phyloP scores from a whole-genome alignment of 2,329 filamentous ascomycete genomes.

The Colletotrichum kahawae region DNA sequence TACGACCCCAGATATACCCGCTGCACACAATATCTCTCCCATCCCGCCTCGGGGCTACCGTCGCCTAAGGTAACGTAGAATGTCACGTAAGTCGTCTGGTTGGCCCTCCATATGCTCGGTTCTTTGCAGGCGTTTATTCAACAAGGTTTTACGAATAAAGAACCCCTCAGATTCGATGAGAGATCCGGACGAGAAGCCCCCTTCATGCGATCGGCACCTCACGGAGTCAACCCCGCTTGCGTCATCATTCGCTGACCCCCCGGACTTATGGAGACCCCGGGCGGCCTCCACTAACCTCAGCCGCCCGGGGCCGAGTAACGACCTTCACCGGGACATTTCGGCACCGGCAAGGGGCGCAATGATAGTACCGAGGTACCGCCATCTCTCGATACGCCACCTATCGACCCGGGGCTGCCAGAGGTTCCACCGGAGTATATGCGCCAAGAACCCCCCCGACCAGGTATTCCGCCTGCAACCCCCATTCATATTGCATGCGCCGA shows the following conservation, averaged over 20 bases:
- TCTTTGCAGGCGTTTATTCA: rapidly evolving
- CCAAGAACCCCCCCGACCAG: conserved; percentile 2
- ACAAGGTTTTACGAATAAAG: rapidly evolving
- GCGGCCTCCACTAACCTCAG: neutral
- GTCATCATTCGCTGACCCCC: neutral
- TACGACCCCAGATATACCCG: neutral
- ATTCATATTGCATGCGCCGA: neutral
- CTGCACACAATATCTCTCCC: neutral
- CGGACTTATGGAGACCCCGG: neutral
- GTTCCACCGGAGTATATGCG: neutral
- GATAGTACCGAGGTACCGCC: neutral
- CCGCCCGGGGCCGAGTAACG: neutral
- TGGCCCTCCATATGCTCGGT: no score
- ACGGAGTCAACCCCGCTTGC: neutral
- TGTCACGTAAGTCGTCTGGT: rapidly evolving
- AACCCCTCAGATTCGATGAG: no score
- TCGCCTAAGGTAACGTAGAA: neutral
- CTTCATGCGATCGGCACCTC: neutral
- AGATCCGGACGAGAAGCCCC: neutral
- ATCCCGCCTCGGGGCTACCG: neutral
- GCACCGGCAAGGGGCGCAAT: neutral
- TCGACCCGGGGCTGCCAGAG: neutral
- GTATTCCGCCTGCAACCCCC: neutral
- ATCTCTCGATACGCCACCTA: rapidly evolving
- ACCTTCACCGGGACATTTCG: neutral